Conservation (phyloP, 768 basidiomycete genomes). For the Macrolepiota fuliginosa region DNA sequence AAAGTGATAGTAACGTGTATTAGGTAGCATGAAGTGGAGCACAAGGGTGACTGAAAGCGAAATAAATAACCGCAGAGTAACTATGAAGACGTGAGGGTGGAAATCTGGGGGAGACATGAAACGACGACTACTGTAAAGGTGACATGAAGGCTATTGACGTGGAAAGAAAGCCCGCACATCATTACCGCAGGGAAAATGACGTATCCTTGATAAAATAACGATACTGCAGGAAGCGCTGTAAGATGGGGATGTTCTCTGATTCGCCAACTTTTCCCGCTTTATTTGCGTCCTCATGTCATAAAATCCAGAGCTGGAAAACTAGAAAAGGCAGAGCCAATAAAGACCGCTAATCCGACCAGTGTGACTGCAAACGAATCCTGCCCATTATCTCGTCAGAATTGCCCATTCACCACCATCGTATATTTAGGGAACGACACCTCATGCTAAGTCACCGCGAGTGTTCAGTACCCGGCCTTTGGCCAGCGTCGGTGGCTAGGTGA, state of each 20-base stretch:
- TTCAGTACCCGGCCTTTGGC: too few species aligned
- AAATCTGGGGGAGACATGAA: not conserved
- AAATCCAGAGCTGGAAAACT: conserved; percentile 75
- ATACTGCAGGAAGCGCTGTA: conserved; percentile 70
- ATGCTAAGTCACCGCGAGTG: too few species aligned
- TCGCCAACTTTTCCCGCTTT: conserved; percentile 55
- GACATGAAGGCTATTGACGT: conserved; percentile 41
- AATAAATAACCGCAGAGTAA: not conserved
- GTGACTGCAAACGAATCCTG: conserved; percentile 44
- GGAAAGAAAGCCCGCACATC: conserved; percentile 73
- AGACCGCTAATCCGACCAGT: not conserved
- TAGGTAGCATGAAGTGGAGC: conserved; percentile 4
- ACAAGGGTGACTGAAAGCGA: conserved; percentile 1
- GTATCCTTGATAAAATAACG: conserved; percentile 44
- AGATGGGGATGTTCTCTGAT: conserved; percentile 57
- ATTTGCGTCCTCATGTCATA: conserved; percentile 72
- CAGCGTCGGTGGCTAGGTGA: too few species aligned
- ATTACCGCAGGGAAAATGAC: conserved; percentile 76
- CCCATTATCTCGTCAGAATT: conserved; percentile 80
- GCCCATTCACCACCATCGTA: conserved; percentile 68
- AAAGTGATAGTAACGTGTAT: conserved; percentile 8
- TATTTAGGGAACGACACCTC: conserved; percentile 65
- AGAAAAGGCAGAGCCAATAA: conserved; percentile 12
- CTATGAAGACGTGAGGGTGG: not conserved
- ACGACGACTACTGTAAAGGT: conserved; percentile 12